Percentiles rank a stretch among this genome's conserved stretches.
phyloP scores from a whole-genome alignment of 164 flowering plant species.

The Sextonia rubra region DNA sequence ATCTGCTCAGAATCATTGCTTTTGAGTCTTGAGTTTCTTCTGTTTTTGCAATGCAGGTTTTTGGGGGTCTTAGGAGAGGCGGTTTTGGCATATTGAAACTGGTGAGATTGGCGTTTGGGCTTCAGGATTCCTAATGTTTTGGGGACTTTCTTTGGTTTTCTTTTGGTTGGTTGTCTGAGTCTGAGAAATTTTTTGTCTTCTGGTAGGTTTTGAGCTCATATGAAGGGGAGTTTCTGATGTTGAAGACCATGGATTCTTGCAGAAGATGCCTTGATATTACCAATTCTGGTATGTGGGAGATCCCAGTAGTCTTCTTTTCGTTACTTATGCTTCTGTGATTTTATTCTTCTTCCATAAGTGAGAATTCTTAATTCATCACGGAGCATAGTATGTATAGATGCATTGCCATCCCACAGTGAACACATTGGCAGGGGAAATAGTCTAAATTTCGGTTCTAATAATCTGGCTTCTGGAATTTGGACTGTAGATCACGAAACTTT shows the following conservation, averaged over 20 bases:
- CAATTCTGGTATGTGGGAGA: not conserved
- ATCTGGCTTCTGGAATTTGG: too few species aligned
- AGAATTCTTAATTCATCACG: too few species aligned
- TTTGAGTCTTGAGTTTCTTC: not conserved
- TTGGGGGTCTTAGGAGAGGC: not conserved
- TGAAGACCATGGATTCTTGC: not conserved
- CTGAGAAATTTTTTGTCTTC: not conserved
- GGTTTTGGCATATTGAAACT: not conserved
- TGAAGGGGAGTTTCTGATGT: not conserved
- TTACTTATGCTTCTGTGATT: not conserved
- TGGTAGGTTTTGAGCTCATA: not conserved
- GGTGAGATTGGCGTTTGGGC: not conserved
- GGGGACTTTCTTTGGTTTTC: not conserved
- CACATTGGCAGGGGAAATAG: too few species aligned
- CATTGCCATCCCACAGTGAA: too few species aligned
- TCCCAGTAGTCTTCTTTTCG: too few species aligned
- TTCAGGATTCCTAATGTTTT: not conserved
- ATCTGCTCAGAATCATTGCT: not conserved
- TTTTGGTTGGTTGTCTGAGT: not conserved
- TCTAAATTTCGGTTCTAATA: too few species aligned
- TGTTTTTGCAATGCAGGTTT: not conserved
- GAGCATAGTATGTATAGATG: too few species aligned
- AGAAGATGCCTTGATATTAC: not conserved
- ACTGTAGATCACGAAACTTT: too few species aligned
- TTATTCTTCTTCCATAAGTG: not conserved